phyloP scores from a whole-genome alignment of 2,329 filamentous ascomycete genomes.

The Venturia effusa region DNA sequence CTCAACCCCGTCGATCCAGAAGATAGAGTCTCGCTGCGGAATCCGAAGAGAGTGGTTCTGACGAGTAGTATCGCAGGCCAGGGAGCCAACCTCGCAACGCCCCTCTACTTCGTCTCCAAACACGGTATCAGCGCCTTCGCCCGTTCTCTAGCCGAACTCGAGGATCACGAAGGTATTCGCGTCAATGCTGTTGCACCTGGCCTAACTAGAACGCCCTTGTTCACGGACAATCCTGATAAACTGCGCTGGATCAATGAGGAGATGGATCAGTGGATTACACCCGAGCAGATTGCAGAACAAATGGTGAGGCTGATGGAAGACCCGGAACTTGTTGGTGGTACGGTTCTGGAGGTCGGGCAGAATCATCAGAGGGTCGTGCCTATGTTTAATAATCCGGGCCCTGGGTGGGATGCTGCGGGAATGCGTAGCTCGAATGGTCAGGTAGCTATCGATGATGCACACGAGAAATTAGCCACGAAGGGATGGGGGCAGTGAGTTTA shows the following conservation, averaged over 20 bases:
- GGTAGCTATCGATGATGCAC: slow-evolving; percentile 38
- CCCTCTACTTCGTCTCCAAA: slow-evolving; percentile 36
- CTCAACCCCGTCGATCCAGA: slow-evolving; percentile 23
- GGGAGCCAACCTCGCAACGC: slow-evolving; percentile 24
- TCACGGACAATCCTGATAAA: slow-evolving; percentile 52
- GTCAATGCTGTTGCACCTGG: slow-evolving; percentile 52
- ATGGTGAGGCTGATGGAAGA: slow-evolving; percentile 47
- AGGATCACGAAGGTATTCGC: slow-evolving; percentile 39
- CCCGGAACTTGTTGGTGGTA: slow-evolving; percentile 37
- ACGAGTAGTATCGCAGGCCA: slow-evolving; percentile 36
- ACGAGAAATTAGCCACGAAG: slow-evolving; percentile 33
- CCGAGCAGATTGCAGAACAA: slow-evolving; percentile 48
- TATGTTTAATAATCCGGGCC: slow-evolving; percentile 45
- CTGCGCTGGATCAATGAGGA: slow-evolving; percentile 37
- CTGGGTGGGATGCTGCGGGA: slow-evolving; percentile 27
- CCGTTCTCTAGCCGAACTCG: slow-evolving; percentile 39
- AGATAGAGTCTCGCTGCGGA: slow-evolving; percentile 24
- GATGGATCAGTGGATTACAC: slow-evolving; percentile 46
- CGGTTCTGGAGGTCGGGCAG: slow-evolving; percentile 46
- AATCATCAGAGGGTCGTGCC: slow-evolving; percentile 39
- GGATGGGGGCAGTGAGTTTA: slow-evolving; percentile 38
- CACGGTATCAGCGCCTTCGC: slow-evolving; percentile 38
- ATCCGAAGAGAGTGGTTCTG: slow-evolving; percentile 36
- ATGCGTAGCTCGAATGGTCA: slow-evolving; percentile 34
- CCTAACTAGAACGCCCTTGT: slow-evolving; percentile 50